phyloP scores from a whole-genome alignment of 176 grass and related monocot species.

The Triticum urartu region DNA sequence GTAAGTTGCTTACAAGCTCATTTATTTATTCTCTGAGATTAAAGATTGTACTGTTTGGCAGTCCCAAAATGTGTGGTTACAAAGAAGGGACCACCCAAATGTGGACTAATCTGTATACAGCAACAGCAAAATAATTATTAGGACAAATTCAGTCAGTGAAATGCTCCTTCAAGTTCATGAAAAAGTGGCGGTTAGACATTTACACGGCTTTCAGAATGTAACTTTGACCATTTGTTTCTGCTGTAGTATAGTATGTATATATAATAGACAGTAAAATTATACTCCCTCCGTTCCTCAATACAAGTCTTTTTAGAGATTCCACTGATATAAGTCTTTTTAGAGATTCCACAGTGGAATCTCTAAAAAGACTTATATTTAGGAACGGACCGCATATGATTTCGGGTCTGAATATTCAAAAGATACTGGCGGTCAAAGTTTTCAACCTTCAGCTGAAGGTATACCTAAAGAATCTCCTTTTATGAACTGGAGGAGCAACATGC shows the following conservation, averaged over 20 bases:
- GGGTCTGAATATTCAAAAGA: background rate
- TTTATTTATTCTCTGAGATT: background rate
- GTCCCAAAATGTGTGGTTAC: background rate
- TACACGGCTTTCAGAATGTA: background rate
- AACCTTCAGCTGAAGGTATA: background rate
- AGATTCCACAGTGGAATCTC: too few species aligned
- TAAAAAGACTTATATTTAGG: too few species aligned
- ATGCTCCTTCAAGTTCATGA: background rate
- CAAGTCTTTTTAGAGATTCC: too few species aligned
- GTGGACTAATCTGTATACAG: background rate
- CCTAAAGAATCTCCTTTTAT: background rate
- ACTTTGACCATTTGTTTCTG: background rate
- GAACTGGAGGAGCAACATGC: background rate
- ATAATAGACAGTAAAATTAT: too few species aligned
- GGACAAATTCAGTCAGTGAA: background rate
- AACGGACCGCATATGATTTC: background rate
- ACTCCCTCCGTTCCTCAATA: too few species aligned
- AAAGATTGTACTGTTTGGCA: background rate
- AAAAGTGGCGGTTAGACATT: background rate
- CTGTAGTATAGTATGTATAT: background rate
- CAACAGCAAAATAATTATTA: background rate
- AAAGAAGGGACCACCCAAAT: background rate
- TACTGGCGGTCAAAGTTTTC: background rate
- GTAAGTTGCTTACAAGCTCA: slow-evolving; percentile 11
- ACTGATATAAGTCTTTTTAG: too few species aligned